These are phyloP conservation scores for Russula sp. DNA, from an alignment of 768 basidiomycete species.

Conservation along the genomic window DNA sequence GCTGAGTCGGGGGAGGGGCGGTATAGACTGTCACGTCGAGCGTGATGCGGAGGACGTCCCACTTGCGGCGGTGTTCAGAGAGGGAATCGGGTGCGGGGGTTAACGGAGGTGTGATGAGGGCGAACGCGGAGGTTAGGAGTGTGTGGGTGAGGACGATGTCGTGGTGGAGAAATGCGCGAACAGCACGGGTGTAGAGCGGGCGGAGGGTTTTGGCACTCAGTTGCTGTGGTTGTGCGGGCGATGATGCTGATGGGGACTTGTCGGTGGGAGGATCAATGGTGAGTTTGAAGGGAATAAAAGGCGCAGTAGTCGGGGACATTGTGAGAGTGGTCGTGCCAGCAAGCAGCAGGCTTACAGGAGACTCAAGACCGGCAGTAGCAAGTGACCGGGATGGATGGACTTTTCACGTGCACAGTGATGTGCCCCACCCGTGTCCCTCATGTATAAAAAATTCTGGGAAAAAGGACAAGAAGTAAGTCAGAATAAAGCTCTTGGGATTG, in stretches of 20 bases:
- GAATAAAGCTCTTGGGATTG: neutral
- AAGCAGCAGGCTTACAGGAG: too few species aligned
- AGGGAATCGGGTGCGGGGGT: conserved; percentile 46
- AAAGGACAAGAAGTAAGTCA: neutral
- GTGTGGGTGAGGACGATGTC: conserved; percentile 65
- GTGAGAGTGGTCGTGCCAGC: conserved; percentile 14
- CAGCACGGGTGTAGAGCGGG: conserved; percentile 72
- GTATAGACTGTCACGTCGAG: conserved; percentile 72
- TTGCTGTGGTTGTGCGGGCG: conserved; percentile 17
- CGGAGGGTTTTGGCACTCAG: conserved; percentile 53
- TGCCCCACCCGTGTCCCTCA: neutral
- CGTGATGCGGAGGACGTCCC: conserved; percentile 85
- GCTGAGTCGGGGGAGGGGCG: conserved; percentile 47
- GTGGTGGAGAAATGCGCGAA: conserved; percentile 73
- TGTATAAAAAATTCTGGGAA: neutral
- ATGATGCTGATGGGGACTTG: conserved; percentile 5
- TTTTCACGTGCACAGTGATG: conserved; percentile 7
- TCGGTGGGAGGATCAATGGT: neutral
- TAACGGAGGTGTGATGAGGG: conserved; percentile 47
- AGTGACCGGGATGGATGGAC: neutral
- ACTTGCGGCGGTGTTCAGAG: conserved; percentile 58
- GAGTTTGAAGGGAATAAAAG: conserved; percentile 21
- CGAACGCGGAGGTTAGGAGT: conserved; percentile 66
- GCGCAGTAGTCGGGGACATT: conserved; percentile 15
- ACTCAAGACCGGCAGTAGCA: too few species aligned